Base-by-base conservation (phyloP, 257 asterid genomes). In the Eucommia ulmoides region DNA sequence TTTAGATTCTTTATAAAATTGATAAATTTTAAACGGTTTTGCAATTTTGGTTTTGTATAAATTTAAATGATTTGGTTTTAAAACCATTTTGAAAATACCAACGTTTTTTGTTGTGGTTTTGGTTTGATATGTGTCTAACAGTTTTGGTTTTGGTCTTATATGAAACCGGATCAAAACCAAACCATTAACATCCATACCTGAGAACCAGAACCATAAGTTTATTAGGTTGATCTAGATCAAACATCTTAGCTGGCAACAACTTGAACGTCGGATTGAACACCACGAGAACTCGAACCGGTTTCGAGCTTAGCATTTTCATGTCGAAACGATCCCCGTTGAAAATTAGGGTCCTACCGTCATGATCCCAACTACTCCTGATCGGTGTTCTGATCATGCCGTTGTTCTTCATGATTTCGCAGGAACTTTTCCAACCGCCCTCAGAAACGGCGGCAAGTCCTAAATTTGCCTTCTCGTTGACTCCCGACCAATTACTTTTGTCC, bases 361-460 rank as follows among this genome's bases (percentile, higher is more conserved):
- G 19, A 1, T 23, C 24, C 24, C 42, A 50, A 1, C 45, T 60
- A 24, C 17, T 45, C 5, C 1, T 33, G n/a, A 33, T 11, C 1
- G 23, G 44, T 25, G 58, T 24, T 52, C 14, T 24, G 16, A 60
- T 51, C 19, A 23, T 22, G 17, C 65, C 65, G 29, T 44, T 23
- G 20, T 17, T 24, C 2, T 24, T 33, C 22, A 20, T 18, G 19
- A 60, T 51, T 60, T 44, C 42, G 18, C 65, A 53, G 14, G 52
- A 23, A 20, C 65, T 38, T 2, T 52, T 26, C 51, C 58, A 52
- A 46, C 19, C 8, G 25, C 21, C 25, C 24, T 42, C 49, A 44
- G 45, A 52, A 12, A 52, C 53, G 12, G 20, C 52, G 8, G 53
- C 58, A 49, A 60, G 18, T 18, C 65, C 59, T 17, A 60, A 24